A percentile compares a stretch with the other conserved stretches of the same genome.
phyloP scores from a whole-genome alignment of 2,329 filamentous ascomycete species.

The Ambrosiella xylebori region DNA sequence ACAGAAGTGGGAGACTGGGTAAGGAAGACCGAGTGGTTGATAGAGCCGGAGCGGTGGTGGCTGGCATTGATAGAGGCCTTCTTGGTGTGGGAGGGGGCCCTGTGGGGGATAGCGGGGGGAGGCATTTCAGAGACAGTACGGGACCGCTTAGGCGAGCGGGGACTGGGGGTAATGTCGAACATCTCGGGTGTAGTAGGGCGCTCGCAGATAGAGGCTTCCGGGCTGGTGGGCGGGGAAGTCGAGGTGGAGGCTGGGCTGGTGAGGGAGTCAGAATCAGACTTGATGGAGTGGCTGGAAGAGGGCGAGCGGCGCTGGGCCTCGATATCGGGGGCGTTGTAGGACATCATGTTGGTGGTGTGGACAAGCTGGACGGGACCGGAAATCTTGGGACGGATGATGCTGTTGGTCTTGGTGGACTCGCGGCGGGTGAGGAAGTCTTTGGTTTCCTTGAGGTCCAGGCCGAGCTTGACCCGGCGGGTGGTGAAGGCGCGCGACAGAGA shows the following conservation, averaged over 20 bases:
- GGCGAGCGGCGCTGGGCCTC: conserved; percentile 22
- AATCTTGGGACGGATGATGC: conserved; percentile 46
- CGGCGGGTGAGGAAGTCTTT: conserved; percentile 27
- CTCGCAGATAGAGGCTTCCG: conserved; percentile 43
- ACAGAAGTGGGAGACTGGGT: conserved; percentile 39
- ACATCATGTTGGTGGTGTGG: conserved; percentile 90
- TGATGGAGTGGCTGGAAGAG: conserved; percentile 35
- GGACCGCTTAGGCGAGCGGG: conserved; percentile 21
- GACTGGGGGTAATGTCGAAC: conserved; percentile 34
- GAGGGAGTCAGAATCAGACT: conserved; percentile 56
- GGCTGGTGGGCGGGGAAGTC: conserved; percentile 50
- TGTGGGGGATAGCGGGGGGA: conserved; percentile 56
- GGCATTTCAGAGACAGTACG: conserved; percentile 25
- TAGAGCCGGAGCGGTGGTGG: conserved; percentile 44
- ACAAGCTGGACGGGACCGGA: conserved; percentile 74
- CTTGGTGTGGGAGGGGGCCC: conserved; percentile 78
- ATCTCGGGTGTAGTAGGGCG: conserved; percentile 41
- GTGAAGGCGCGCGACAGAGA: conserved; percentile 56
- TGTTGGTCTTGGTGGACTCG: conserved; percentile 30
- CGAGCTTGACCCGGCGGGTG: conserved; percentile 44
- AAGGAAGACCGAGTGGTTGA: conserved; percentile 40
- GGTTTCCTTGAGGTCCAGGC: conserved; percentile 28
- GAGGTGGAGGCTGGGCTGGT: conserved; percentile 32
- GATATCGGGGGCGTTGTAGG: conserved; percentile 84
- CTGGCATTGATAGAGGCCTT: conserved; percentile 59